Evolutionary conservation across 805 yeast species (phyloP), one percentile per base, ranked within the genome.

Genomic region (Wickerhamomyces kurtzmanii): DNA sequence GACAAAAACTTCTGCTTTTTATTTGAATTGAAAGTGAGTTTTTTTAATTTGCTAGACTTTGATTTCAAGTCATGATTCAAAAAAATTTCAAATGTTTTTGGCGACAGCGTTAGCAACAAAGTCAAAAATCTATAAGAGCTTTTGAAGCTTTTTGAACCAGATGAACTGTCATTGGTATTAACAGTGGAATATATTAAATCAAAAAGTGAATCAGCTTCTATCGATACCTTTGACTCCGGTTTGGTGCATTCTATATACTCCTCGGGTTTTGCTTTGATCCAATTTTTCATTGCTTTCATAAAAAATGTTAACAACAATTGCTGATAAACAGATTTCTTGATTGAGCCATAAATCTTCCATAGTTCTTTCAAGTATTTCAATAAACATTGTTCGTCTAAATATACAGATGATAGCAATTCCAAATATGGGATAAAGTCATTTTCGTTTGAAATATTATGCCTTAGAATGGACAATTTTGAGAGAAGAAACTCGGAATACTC

Each of bases 261-360:
- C 5, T 38, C 30, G 0, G 76, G 67, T 36, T 71, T 55, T 9
- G 71, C 55, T 30, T 62, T 42, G 3, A 68, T 53, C 80, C 81
- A 75, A 22, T 55, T 49, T 32, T 55, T 51, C 6, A 71, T 37
- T 4, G 70, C 47, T 27, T 62, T 60, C n/a, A 70, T 43, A 24
- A 71, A 55, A 33, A 59, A 71, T 23, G 58, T 51, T 24, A 69
- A 49, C 7, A 70, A 34, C 13, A 69, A 31, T 34, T 60, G 62
- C 29, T 63, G 64, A 34, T 68, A 72, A 1, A 68, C 49, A 4
- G 63, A 57, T 37, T 62, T 62, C 32, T 56, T 59, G 12, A 65
- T 47, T 4, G 55, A 33, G 10, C 50, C 49, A 1, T 63, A 35
- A 11, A 66, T 32, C 10, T 48, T 47, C 33, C 58, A 51, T 10